Conservation (phyloP, 2,329 filamentous ascomycete species). For the Trichoderma oligosporum region DNA sequence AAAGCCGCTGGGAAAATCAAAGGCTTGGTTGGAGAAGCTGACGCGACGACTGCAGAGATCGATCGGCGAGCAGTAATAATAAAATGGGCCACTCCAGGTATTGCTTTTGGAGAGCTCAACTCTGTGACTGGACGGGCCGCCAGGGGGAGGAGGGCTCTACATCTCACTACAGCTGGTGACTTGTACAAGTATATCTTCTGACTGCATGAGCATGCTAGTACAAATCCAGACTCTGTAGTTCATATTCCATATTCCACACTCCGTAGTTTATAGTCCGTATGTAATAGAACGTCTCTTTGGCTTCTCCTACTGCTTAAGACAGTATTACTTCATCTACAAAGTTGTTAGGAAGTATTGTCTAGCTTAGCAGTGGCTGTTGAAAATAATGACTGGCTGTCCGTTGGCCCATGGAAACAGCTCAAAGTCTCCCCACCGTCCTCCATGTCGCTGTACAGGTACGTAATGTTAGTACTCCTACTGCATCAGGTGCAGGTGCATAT, state of each 20-base stretch:
- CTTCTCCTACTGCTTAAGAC: no score
- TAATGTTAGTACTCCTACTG: no score
- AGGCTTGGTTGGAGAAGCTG: background rate
- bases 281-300: background rate
- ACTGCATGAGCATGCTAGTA: background rate
- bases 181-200: background rate
- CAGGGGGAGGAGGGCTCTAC: background rate
- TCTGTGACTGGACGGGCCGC: background rate
- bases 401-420: background rate
- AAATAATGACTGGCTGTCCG: background rate
- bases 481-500: no score
- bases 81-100: background rate
- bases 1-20: constrained; percentile 1
- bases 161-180: background rate
- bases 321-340: no score
- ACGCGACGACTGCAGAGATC: constrained; percentile 16
- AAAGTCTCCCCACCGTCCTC: constrained; percentile 2
- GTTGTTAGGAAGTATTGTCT: no score
- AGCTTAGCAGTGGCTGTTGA: background rate
- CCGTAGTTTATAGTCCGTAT: no score
- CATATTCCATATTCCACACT: no score
- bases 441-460: constrained; percentile 5
- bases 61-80: constrained; percentile 15
- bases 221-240: no score
- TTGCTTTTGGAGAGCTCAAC: no score